Percentiles rank a stretch among this genome's conserved stretches.
Conservation (phyloP, 345 rosid genomes). For the Heritiera fomes region DNA sequence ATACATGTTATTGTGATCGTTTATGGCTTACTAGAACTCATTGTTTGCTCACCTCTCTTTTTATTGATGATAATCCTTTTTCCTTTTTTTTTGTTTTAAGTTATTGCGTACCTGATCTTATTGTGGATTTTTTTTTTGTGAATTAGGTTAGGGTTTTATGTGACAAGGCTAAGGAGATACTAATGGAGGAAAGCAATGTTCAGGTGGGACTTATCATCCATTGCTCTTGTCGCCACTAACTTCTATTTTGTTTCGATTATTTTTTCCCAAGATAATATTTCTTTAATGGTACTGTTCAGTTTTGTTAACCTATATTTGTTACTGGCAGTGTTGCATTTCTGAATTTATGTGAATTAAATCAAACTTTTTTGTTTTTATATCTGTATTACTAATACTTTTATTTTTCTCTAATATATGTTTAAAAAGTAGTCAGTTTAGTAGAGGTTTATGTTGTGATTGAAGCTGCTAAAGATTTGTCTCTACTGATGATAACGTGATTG, state of each 20-base stretch:
- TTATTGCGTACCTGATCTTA: neutral
- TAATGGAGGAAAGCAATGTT: constrained; percentile 77
- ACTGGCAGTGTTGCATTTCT: neutral
- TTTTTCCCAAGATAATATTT: neutral
- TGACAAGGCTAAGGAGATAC: constrained; percentile 76
- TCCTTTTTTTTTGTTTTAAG: neutral
- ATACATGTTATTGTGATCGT: neutral
- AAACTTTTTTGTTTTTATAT: neutral
- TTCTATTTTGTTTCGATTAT: neutral
- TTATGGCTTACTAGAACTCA: neutral
- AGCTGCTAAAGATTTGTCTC: neutral
- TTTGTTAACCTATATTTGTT: neutral
- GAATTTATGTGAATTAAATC: neutral
- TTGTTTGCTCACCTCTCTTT: neutral
- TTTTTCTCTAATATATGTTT: neutral
- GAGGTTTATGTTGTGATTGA: neutral
- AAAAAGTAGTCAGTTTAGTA: neutral
- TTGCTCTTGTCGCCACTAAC: neutral
- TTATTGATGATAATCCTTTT: neutral
- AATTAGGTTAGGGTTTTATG: constrained; percentile 61
- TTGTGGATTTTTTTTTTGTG: neutral
- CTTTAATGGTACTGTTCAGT: neutral
- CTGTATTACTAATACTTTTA: neutral
- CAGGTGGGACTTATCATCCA: constrained; percentile 43
- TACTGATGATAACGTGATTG: neutral